A percentile compares a stretch with the other conserved stretches of the same genome.
These are phyloP conservation scores for Grosmannia huntii DNA, from an alignment of 2,329 filamentous ascomycete species.

Conservation along the genomic window DNA sequence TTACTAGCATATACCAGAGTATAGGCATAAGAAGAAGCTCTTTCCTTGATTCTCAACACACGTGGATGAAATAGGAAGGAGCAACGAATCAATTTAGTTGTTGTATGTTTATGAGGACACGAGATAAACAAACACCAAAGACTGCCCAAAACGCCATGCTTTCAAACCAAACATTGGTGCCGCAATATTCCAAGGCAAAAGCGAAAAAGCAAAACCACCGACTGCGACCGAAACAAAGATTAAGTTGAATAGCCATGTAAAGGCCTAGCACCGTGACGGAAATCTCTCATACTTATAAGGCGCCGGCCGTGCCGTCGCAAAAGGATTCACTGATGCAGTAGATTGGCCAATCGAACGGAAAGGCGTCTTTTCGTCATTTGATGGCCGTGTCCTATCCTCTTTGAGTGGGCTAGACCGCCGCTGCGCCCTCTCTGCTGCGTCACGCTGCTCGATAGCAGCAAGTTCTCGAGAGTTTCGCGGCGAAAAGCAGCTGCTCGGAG, in stretches of 20 bases:
- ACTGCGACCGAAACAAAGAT: neutral
- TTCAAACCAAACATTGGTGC: neutral
- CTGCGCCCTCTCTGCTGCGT: slow-evolving; percentile 20
- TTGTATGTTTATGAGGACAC: neutral
- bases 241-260: neutral
- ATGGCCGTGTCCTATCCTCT: slow-evolving; percentile 15
- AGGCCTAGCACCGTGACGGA: slow-evolving; percentile 17
- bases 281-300: slow-evolving; percentile 29
- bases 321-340: slow-evolving; percentile 19
- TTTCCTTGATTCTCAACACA: neutral
- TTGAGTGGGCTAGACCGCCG: slow-evolving; percentile 29
- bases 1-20: neutral
- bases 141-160: neutral
- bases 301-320: slow-evolving; percentile 24
- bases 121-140: neutral
- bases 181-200: neutral
- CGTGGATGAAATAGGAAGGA: neutral
- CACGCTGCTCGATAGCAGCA: slow-evolving; percentile 42
- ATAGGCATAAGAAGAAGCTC: neutral
- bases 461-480: slow-evolving; percentile 50
- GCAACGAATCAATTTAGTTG: neutral
- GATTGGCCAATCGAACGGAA: neutral
- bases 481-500: slow-evolving; percentile 25
- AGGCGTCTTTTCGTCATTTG: neutral
- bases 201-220: neutral